Conservation (phyloP, 2,329 filamentous ascomycete species). For the Exophiala viscosa region DNA sequence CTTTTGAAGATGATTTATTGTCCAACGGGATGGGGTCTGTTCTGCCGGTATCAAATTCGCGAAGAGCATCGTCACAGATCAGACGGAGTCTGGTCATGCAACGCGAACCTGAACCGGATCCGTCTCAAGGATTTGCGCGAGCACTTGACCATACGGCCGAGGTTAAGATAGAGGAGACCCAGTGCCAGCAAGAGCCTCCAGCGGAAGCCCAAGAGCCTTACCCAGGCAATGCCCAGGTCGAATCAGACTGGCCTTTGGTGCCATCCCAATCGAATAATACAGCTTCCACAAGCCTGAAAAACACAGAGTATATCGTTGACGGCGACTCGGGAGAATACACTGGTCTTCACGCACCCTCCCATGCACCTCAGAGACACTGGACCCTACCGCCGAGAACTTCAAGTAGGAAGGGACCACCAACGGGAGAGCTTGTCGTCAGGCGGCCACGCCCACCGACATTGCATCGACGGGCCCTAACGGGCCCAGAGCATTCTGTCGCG, state of each 20-base stretch:
- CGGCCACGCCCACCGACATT: background rate
- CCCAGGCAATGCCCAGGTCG: too few species aligned
- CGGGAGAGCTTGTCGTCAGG: background rate
- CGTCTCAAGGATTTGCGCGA: too few species aligned
- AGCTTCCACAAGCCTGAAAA: too few species aligned
- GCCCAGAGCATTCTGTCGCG: background rate
- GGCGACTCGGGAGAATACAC: background rate
- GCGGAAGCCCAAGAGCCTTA: background rate
- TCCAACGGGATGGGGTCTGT: background rate
- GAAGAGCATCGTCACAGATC: too few species aligned
- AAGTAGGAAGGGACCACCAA: slow-evolving; percentile 1
- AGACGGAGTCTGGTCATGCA: too few species aligned
- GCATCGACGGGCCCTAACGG: too few species aligned
- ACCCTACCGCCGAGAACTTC: slow-evolving; percentile 13
- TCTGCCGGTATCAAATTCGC: background rate
- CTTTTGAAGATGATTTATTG: slow-evolving; percentile 3
- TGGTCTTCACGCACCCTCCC: slow-evolving; percentile 4
- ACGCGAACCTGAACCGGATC: too few species aligned
- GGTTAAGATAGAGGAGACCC: background rate
- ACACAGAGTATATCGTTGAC: too few species aligned
- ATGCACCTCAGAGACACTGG: slow-evolving; percentile 1
- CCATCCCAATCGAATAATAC: too few species aligned
- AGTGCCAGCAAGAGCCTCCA: background rate
- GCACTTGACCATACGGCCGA: background rate
- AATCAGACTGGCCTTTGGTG: too few species aligned